These are phyloP conservation scores for Dactylonectria macrodidyma DNA, from an alignment of 2,329 filamentous ascomycete genomes.

Conservation along the genomic window DNA sequence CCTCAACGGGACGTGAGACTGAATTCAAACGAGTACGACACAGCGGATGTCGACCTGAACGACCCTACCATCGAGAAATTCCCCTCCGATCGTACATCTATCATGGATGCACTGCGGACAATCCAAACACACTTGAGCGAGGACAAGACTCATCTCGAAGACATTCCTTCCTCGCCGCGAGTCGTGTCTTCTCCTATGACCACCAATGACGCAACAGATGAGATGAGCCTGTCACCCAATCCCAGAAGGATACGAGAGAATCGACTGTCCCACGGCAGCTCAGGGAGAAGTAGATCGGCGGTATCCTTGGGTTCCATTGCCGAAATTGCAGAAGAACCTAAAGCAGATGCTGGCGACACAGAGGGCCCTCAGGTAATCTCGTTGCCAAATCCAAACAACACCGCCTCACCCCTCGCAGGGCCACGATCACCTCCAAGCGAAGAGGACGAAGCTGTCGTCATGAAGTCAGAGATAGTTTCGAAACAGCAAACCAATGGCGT, in stretches of 20 bases:
- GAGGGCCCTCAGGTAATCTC: conserved; percentile 34
- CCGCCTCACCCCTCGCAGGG: conserved; percentile 33
- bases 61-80: conserved; percentile 66
- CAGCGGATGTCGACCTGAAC: conserved; percentile 54
- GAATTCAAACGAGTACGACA: conserved; percentile 38
- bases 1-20: conserved; percentile 34
- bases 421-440: conserved; percentile 50
- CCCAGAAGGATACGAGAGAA: conserved; percentile 51
- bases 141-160: conserved; percentile 56
- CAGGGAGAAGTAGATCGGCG: conserved; percentile 55
- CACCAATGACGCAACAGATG: conserved; percentile 56
- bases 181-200: conserved; percentile 52
- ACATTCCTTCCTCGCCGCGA: conserved; percentile 54
- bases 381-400: conserved; percentile 43
- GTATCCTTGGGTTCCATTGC: conserved; percentile 63
- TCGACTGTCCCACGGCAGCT: conserved; percentile 52
- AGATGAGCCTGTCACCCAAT: conserved; percentile 52
- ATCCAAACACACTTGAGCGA: conserved; percentile 61
- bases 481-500: conserved; percentile 31
- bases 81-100: conserved; percentile 61
- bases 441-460: conserved; percentile 60
- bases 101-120: conserved; percentile 62
- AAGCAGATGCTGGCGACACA: background rate
- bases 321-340: conserved; percentile 52
- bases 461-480: conserved; percentile 44